Evolutionary conservation across 177 flowering plant genomes (phyloP).

Genomic region (Telopea speciosissima): DNA sequence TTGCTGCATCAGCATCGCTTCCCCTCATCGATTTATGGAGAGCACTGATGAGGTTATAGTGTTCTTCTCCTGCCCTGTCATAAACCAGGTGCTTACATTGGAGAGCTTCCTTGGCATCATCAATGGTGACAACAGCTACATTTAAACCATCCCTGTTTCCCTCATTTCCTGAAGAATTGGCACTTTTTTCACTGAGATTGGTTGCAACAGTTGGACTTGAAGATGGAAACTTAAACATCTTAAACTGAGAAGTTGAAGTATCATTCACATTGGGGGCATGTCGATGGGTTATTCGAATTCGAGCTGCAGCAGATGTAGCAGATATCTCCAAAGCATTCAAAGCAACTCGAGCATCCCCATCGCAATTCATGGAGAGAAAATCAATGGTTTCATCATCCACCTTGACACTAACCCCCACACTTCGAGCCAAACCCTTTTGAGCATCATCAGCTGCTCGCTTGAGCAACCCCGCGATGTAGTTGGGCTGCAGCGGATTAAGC

Average conservation of each 20-base stretch:
- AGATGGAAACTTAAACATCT: not conserved
- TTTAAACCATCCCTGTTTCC: constrained; percentile 12
- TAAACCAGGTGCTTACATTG: constrained; percentile 81
- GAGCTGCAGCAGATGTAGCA: constrained; percentile 50
- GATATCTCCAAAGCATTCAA: constrained; percentile 73
- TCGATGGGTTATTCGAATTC: constrained; percentile 18
- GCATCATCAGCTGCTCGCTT: constrained; percentile 39
- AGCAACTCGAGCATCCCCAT: constrained; percentile 87
- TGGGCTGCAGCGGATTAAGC: constrained; percentile 47
- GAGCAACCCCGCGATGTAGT: constrained; percentile 34
- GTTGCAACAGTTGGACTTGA: not conserved
- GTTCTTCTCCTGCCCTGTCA: constrained; percentile 78
- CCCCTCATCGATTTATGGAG: constrained; percentile 91
- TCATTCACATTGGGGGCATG: not conserved
- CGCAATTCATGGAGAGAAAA: constrained; percentile 51
- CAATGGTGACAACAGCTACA: constrained; percentile 29
- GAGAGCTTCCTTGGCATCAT: constrained; percentile 70
- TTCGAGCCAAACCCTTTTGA: constrained; percentile 40
- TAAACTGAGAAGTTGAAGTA: not conserved
- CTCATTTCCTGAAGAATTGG: not conserved
- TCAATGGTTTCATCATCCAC: constrained; percentile 43
- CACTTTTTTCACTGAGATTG: not conserved
- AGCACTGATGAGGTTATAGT: constrained; percentile 77
- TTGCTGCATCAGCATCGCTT: constrained; percentile 69
- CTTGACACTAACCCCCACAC: constrained; percentile 26